Base-by-base conservation (phyloP, 2,329 filamentous ascomycete genomes). In the Ilyonectria robusta region DNA sequence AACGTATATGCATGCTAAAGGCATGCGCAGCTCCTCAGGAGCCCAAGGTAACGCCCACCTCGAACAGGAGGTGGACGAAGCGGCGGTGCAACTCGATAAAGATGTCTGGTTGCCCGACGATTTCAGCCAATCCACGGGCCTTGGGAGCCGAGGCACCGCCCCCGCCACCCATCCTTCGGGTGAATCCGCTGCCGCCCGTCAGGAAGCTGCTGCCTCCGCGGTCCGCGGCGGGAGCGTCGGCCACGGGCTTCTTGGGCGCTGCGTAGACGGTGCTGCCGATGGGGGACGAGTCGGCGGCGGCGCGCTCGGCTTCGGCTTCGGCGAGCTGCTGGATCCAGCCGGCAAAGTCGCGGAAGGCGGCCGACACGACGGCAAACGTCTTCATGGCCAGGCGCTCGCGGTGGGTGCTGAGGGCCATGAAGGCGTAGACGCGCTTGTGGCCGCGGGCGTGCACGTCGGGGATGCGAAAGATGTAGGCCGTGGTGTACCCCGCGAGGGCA, bases 391-490 rank as follows among this genome's bases (percentile, higher is more conserved):
- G 80, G 15, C 88, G 85, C 78, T 92, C 89, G 58, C 88, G 87
- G 78, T 92, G 88, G 11, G 89, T 91, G 77, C 86, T 90, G 53
- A 92, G 84, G 2, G 89, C 89, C 65, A 92, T 79, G 66, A 92
- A 89, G 11, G 90, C 90, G 74, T 92, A 92, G 13, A 92, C 88
- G n/a, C 90, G 86, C 78, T 91, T 90, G 71, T 91, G 88, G 5
- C 90, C 90, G 13, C 90, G 88, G 15, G 90, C 90, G 69, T 91
- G 89, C 40, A 91, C 83, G 75, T 92, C 90, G 7, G 90, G 88
- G 47, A 92, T 90, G 29, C 90, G 89, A 75, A 92, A 92, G 70
- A 92, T 90, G 78, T 91, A 92, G 15, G 90, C 90, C 0, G 90
- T 92, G 0, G 90, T 92, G 78, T 91, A 92, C 33, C 90, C 90